Base-by-base conservation (phyloP, 805 yeast species). In the Spathaspora girioi region DNA sequence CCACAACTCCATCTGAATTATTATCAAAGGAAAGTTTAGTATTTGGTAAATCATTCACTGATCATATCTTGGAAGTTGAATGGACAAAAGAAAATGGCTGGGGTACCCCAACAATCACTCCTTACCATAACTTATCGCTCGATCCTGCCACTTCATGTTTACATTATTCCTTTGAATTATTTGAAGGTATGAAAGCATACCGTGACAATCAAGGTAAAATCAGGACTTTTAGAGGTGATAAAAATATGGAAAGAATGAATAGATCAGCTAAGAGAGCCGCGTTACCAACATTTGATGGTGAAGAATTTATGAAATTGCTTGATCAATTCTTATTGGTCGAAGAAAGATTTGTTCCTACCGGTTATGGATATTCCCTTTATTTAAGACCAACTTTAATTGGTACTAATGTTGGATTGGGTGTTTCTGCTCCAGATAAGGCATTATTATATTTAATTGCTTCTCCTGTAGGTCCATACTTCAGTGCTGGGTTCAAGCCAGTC, bases 151-250 rank as follows among this genome's bases (percentile, higher is more conserved):
- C 94, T 17, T 82, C 88, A 67, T 98, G 92, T 32, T 84, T 93
- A 74, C 99, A 93, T 76, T 93, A 93, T 64, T 93, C 96, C 4
- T 93, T 94, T 65, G 97, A 90, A 70, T 80, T 93, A 54, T 94
- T 93, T 59, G 99, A 93, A 76, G 99, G 99, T 58, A 77, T 93
- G 75, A 93, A 93, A 77, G 97, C 97, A 12, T 93, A 92, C 79
- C 72, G 72, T 54, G 87, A 80, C 65, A 41, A 57, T 23, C 73
- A 84, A 45, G 87, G 86, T 55, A 69, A 84, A 55, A 61, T 91
- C 65, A 81, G 97, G 63, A 77, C 93, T 66, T 93, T 93, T 80
- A 83, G 99, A 70, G 89, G 96, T 43, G 89, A 90, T 68, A 88
- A 79, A 80, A 93, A 93, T 78, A 89, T 93, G 96, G 80, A 65